Evolutionary conservation across 2,329 filamentous ascomycete genomes (phyloP).

Genomic region (Colletotrichum graminicola): DNA sequence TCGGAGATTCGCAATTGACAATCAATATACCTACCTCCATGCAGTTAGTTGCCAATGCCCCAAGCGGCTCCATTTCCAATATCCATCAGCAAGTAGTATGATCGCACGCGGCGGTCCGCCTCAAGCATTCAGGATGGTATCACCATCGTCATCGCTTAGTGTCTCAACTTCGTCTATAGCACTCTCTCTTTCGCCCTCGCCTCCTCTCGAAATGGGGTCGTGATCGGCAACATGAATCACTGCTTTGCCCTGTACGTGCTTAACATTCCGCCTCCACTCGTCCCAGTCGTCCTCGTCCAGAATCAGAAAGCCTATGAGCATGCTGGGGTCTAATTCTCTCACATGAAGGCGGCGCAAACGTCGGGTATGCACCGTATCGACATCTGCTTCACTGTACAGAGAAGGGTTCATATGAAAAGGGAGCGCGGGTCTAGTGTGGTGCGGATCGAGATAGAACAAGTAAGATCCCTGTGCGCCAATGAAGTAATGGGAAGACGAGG

Average conservation of each 20-base stretch:
- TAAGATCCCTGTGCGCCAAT: slow-evolving; percentile 74
- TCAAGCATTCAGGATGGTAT: slow-evolving; percentile 51
- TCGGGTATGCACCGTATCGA: slow-evolving; percentile 88
- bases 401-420: slow-evolving; percentile 69
- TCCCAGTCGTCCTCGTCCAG: slow-evolving; percentile 85
- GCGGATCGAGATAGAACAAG: slow-evolving; percentile 96
- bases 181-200: slow-evolving; percentile 70
- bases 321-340: slow-evolving; percentile 96
- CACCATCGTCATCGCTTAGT: slow-evolving; percentile 77
- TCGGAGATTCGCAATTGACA: neutral
- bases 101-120: neutral
- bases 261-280: slow-evolving; percentile 82
- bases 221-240: slow-evolving; percentile 86
- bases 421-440: slow-evolving; percentile 83
- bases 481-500: slow-evolving; percentile 83
- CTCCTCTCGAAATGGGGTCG: slow-evolving; percentile 69
- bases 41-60: slow-evolving; percentile 7
- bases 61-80: neutral
- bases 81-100: neutral
- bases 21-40: neutral
- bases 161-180: slow-evolving; percentile 92
- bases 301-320: slow-evolving; percentile 95
- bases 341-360: slow-evolving; percentile 86
- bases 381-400: slow-evolving; percentile 77
- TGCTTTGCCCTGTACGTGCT: slow-evolving; percentile 81